Evolutionary conservation across 352 stramenopile species (phyloP).

Genomic region (Phytophthora fragariae): DNA sequence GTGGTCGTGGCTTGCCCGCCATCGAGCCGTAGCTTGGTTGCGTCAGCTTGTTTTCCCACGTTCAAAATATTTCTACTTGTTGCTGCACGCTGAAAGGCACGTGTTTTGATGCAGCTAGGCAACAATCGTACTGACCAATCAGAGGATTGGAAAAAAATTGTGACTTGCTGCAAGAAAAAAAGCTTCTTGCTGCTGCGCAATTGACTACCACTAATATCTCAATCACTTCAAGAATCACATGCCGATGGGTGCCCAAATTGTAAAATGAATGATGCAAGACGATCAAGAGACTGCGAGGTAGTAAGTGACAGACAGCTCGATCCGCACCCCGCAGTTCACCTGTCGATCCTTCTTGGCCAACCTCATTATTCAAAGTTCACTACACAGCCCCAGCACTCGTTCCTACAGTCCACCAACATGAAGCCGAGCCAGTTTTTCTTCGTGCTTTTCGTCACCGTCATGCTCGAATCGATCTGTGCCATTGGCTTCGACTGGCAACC

Average conservation of each 20-base stretch:
- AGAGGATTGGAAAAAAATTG: no score
- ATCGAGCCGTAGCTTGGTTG: no score
- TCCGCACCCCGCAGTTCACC: no score
- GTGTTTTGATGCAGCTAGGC: no score
- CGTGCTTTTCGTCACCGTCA: constrained; percentile 23
- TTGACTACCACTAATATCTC: neutral
- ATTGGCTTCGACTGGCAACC: constrained; percentile 38
- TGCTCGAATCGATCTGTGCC: constrained; percentile 23
- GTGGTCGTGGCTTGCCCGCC: neutral
- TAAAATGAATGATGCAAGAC: neutral
- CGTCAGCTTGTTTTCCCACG: no score
- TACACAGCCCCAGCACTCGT: neutral
- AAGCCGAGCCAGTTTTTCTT: constrained; percentile 39
- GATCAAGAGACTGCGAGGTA: neutral
- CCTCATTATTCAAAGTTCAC: constrained; percentile 46
- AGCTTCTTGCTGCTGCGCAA: no score
- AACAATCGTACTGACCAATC: no score
- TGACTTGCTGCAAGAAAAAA: no score
- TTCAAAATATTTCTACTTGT: no score
- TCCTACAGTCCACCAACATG: constrained; percentile 25
- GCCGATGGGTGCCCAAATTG: neutral
- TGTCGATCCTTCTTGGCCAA: neutral
- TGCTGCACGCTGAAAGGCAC: no score
- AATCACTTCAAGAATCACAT: neutral
- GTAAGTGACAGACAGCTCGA: neutral